Conservation (phyloP, 2,329 filamentous ascomycete species). For the Exophiala bonariae region DNA sequence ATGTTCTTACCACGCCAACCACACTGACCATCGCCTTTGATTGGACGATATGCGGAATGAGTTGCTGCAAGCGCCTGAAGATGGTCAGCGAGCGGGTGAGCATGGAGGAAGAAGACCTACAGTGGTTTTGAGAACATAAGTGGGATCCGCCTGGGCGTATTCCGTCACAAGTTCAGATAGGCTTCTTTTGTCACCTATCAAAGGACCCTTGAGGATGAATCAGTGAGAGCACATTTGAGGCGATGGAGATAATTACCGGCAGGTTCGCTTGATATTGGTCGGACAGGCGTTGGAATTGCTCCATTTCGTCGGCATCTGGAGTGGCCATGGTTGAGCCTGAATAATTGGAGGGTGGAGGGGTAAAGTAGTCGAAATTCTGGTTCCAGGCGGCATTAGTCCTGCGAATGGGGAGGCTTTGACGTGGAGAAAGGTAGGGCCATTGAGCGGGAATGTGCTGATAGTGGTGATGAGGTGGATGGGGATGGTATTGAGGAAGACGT, state of each 20-base stretch:
- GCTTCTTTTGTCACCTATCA: slow-evolving; percentile 72
- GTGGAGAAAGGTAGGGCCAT: slow-evolving; percentile 28
- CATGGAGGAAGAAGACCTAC: slow-evolving; percentile 47
- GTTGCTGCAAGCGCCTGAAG: slow-evolving; percentile 73
- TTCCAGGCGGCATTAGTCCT: slow-evolving; percentile 24
- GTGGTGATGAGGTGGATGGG: background rate
- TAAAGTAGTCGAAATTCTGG: slow-evolving; percentile 26
- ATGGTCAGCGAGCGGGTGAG: slow-evolving; percentile 21
- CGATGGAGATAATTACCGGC: slow-evolving; percentile 44
- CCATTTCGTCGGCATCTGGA: slow-evolving; percentile 54
- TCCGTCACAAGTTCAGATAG: slow-evolving; percentile 77
- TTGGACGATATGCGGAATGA: slow-evolving; percentile 82
- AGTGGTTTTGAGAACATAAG: slow-evolving; percentile 82
- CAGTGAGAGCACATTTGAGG: background rate
- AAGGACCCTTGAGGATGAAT: slow-evolving; percentile 63
- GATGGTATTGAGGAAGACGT: no score
- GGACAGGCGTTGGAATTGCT: slow-evolving; percentile 62
- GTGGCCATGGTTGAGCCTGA: slow-evolving; percentile 37
- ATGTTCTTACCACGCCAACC: slow-evolving; percentile 88
- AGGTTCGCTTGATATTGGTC: slow-evolving; percentile 60
- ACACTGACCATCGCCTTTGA: slow-evolving; percentile 92
- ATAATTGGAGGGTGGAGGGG: slow-evolving; percentile 23
- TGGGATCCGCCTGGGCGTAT: slow-evolving; percentile 83
- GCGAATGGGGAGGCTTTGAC: slow-evolving; percentile 29
- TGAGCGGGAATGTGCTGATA: background rate